Conservation (phyloP, 2,329 filamentous ascomycete genomes). For the Aspergillus fischeri region DNA sequence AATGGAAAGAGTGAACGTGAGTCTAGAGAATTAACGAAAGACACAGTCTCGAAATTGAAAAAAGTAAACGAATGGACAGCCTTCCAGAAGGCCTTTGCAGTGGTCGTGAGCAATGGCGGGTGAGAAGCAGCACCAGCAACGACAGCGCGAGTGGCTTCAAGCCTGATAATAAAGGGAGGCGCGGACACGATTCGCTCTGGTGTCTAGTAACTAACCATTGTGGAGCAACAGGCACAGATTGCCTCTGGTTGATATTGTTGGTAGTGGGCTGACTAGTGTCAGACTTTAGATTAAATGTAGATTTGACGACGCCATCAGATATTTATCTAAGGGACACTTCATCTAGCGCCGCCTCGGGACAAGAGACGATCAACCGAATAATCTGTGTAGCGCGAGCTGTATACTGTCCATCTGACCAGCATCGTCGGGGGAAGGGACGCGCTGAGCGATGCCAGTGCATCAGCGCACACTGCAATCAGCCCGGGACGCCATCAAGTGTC, state of each 20-base stretch:
- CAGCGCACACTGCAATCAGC: background rate
- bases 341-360: constrained; percentile 4
- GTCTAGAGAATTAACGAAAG: constrained; percentile 8
- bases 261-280: constrained; percentile 11
- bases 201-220: constrained; percentile 8
- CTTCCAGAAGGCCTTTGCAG: constrained; percentile 36
- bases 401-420: background rate
- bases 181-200: constrained; percentile 6
- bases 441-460: background rate
- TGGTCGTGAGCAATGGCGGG: constrained; percentile 5
- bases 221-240: constrained; percentile 14
- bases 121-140: constrained; percentile 9
- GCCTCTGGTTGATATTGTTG: constrained; percentile 13
- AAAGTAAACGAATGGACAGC: constrained; percentile 32
- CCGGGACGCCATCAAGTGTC: background rate
- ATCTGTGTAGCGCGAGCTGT: background rate
- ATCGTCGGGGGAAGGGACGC: background rate
- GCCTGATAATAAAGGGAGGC: constrained; percentile 2
- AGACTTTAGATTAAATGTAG: constrained; percentile 13
- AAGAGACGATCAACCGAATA: background rate
- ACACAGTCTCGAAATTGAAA: constrained; percentile 11
- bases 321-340: constrained; percentile 5
- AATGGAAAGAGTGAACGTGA: constrained; percentile 2
- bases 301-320: constrained; percentile 12
- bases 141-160: constrained; percentile 8